phyloP scores from a whole-genome alignment of 2,329 filamentous ascomycete species.

The Xylariaceae sp. region DNA sequence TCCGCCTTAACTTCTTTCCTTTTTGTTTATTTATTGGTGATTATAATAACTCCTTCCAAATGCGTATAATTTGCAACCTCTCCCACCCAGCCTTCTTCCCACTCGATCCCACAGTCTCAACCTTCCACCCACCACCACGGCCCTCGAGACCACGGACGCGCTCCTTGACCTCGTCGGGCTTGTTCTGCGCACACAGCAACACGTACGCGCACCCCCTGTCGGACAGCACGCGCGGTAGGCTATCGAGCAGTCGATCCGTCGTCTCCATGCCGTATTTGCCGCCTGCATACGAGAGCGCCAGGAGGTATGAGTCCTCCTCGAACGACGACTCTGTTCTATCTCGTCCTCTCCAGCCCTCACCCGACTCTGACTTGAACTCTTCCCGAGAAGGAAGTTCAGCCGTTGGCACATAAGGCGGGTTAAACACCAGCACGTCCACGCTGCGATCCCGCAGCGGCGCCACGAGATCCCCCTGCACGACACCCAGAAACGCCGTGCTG shows the following conservation, averaged over 20 bases:
- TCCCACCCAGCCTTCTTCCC: conserved; percentile 94
- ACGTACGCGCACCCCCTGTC: conserved; percentile 83
- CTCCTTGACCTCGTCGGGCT: conserved; percentile 74
- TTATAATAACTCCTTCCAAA: conserved; percentile 66
- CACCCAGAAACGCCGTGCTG: conserved; percentile 63
- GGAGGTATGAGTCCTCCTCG: conserved; percentile 81
- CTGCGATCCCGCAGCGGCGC: conserved; percentile 61
- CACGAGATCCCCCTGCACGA: conserved; percentile 74
- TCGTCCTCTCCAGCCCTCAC: not conserved
- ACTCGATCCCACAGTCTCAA: conserved; percentile 79
- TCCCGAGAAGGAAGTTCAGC: conserved; percentile 69
- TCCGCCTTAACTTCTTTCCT: conserved; percentile 14
- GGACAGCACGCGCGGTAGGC: conserved; percentile 69
- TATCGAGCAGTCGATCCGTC: conserved; percentile 77
- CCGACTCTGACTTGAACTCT: conserved; percentile 35
- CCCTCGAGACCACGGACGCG: conserved; percentile 62
- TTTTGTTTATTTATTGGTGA: conserved; percentile 3
- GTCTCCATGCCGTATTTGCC: conserved; percentile 93
- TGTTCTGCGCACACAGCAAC: conserved; percentile 89
- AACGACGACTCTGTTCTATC: conserved; percentile 58
- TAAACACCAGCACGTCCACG: conserved; percentile 91
- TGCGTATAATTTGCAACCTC: conserved; percentile 85
- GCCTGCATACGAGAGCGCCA: conserved; percentile 88
- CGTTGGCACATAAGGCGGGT: conserved; percentile 95
- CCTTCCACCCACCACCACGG: conserved; percentile 67